A percentile compares a stretch with the other conserved stretches of the same genome.
Conservation (phyloP, 805 yeast species). For the Starmera pachycereana region DNA sequence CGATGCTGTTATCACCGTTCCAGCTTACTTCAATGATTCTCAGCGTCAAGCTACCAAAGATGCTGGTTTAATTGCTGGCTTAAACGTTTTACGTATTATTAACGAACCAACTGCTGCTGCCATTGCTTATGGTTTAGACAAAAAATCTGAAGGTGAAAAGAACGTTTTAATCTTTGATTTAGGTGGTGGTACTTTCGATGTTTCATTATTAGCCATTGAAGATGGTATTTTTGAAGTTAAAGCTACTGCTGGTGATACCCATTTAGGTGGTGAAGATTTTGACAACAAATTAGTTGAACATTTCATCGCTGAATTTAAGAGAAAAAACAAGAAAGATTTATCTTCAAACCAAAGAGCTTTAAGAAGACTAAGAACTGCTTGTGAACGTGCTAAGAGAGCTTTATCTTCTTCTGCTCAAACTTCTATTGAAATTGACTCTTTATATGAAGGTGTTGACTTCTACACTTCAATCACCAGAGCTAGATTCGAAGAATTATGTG, state of each 20-base stretch:
- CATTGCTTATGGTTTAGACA: conserved; percentile 88
- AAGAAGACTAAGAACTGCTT: conserved; percentile 96
- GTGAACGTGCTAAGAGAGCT: conserved; percentile 98
- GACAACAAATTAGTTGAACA: conserved; percentile 91
- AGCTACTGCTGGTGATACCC: conserved; percentile 48
- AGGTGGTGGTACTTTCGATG: conserved; percentile 99
- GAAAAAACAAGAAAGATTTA: conserved; percentile 92
- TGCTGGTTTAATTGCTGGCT: conserved; percentile 92
- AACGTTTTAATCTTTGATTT: conserved; percentile 86
- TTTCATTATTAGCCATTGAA: conserved; percentile 80
- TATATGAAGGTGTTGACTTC: conserved; percentile 92
- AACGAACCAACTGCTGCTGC: conserved; percentile 98
- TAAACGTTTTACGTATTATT: conserved; percentile 86
- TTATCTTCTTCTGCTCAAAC: conserved; percentile 94
- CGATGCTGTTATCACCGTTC: conserved; percentile 92
- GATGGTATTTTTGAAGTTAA: conserved; percentile 96
- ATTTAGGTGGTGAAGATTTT: conserved; percentile 68
- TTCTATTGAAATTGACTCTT: conserved; percentile 88
- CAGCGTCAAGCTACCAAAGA: conserved; percentile 97
- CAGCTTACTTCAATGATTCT: conserved; percentile 93
- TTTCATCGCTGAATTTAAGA: conserved; percentile 90
- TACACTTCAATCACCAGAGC: conserved; percentile 96
- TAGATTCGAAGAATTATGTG: conserved; percentile 94
- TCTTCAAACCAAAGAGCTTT: conserved; percentile 90
- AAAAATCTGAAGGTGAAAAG: conserved; percentile 68